Evolutionary conservation across 495 filamentous ascomycete genomes (phyloP), one percentile per base, ranked within the genome.

Genomic region (Talaromyces borbonicus): DNA sequence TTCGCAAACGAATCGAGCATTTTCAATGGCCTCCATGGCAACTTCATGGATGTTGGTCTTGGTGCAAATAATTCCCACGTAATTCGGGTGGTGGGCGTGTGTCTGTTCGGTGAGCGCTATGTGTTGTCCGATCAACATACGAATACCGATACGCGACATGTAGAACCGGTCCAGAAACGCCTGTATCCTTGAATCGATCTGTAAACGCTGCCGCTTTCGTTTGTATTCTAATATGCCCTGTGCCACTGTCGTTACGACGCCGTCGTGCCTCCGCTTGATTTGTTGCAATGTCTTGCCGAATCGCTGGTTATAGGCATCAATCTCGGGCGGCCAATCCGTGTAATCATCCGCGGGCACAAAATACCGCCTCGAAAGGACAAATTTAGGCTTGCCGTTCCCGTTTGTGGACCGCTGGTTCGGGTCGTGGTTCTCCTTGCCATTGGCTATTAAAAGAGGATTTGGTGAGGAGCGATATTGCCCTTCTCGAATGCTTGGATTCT

Each of bases 131-230:
- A 98, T 95, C 11, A 98, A 77, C 92, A 98, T 98, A 50, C 92
- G 86, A 45, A 98, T 98, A 51, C 92, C 92, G 51, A 98, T 98
- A n/a, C 92, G 88, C 26, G 88, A 95, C 92, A 98, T 98, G 71
- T 98, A 98, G 60, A 98, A 98, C 41, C 92, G 85, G 67, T 98
- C 92, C 46, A 98, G 80, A 68, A 98, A 98, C 41, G 83, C 78
- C 59, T 98, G 92, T 41, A 98, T 95, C 44, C 87, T 92, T 46
- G 87, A 81, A 66, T 97, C 92, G 58, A 98, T 98, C 60, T 97
- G 93, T 84, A 97, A 90, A 33, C 92, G 79, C 71, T 98, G 92
- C 46, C 87, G 80, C 57, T 83, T 92, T 33, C 92, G 85, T 67
- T 98, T 98, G 72, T 93, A 98, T 66, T 98, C 92, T 39, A 95